Base-by-base conservation (phyloP, 495 filamentous ascomycete species). In the Ascobolus immersus region DNA sequence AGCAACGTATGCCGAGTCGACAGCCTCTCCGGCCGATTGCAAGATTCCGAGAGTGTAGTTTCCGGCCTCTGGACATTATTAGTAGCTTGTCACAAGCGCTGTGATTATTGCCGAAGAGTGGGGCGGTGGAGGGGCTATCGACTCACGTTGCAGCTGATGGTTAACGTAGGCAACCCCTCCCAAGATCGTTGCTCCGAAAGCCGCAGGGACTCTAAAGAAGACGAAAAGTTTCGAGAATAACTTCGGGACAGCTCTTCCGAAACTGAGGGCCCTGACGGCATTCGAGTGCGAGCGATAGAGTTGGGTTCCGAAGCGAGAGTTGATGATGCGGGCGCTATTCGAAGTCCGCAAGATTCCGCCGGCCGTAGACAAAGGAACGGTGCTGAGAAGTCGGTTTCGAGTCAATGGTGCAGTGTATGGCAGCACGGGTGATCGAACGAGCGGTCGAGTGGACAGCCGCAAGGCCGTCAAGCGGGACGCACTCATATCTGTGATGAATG, bases 111-210 rank as follows among this genome's bases (percentile, higher is more conserved):
- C 31, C 34, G 12, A 21, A 26, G 9, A 35, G 10, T n/a, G n/a
- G n/a, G n/a, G n/a, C n/a, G n/a, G n/a, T n/a, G n/a, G n/a, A n/a
- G n/a, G n/a, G n/a, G n/a, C n/a, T n/a, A n/a, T n/a, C n/a, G 25
- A 61, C 78, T 48, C 64, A 89, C 78, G 77, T 32, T 72, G 71
- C 39, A 86, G 84, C 55, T 94, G 89, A 52, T 94, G 93, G 51
- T 99, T 86, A 21, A 99, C 45, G 62, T 92, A 99, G 26, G 77
- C 77, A 20, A 86, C 48, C 4, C 77, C 76, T 5, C 76, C 80
- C 49, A 99, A 64, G 54, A 74, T 76, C 27, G 77, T 71, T 26
- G 77, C 80, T 21, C 82, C 86, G 49, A 90, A 80, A 55, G 91
- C 69, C 37, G 89, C 84, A 17, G 86, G 86, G 32, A 93, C 55